Base-by-base conservation (phyloP, 768 basidiomycete genomes). In the Lactarius hengduanensis region DNA sequence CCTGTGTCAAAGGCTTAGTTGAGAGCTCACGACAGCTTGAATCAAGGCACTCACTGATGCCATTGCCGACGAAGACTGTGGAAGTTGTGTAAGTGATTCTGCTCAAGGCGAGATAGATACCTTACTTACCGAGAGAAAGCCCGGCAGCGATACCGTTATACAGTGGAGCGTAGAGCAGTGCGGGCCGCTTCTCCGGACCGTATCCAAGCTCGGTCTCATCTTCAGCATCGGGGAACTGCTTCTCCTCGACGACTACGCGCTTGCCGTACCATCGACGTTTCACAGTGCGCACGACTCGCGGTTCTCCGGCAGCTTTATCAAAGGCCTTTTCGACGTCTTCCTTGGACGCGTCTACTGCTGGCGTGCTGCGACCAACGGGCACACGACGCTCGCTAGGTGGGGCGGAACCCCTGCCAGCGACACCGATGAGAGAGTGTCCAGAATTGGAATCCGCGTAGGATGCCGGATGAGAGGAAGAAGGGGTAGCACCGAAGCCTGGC, bases 41-140 rank as follows among this genome's bases (percentile, higher is more conserved):
- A 26, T 18, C 26, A 16, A n/a, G 22, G 1, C n/a, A 70, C 69
- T 64, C 43, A 70, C 84, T 86, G 71, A 89, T 55, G 57, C 86
- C 86, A 71, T 84, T 87, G 0, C 86, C 85, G 15, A 89, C 80
- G 72, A 90, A 90, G 41, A 87, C 84, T 70, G 82, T 5, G n/a
- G 34, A 76, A 4, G 80, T 60, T 36, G 59, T 54, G 61, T 15
- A 55, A 43, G 61, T 68, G 62, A 56, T 50, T 20, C 53, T 47
- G 18, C 30, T 38, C 16, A 16, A 65, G 50, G 34, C 20, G 22
- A 20, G 22, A 53, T 3, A 20, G 22, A 53, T 3, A 18, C 36
- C 77, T 63, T 66, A 77, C 77, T 63, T 66, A 77, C 77, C 70
- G 18, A 77, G 63, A 13, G 74, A 72, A 70, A 77, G 64, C 2